These are phyloP conservation scores for Apiotrichum gamsii DNA, from an alignment of 1,284 basidiomycete genomes.

Conservation along the genomic window DNA sequence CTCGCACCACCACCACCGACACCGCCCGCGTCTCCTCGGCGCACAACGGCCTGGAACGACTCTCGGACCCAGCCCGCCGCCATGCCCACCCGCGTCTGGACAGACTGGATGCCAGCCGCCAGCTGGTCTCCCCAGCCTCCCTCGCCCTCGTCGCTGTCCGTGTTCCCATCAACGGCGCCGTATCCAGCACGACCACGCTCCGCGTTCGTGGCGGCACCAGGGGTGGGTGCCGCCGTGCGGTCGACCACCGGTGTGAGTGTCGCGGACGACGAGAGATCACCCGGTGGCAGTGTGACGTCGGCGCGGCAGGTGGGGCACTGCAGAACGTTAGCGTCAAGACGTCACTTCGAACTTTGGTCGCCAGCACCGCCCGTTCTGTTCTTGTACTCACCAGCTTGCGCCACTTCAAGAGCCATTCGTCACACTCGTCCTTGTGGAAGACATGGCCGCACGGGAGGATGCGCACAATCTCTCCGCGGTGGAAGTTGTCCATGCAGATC, in stretches of 20 bases:
- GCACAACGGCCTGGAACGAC: conserved; percentile 4
- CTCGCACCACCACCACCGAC: no score
- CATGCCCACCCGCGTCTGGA: conserved; percentile 1
- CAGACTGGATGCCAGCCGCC: not conserved
- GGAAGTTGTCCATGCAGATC: conserved; percentile 80
- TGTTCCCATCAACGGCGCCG: conserved; percentile 1
- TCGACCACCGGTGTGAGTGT: conserved; percentile 19
- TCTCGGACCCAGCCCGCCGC: conserved; percentile 2
- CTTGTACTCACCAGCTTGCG: conserved; percentile 69
- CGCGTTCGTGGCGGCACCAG: not conserved
- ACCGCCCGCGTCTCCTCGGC: no score
- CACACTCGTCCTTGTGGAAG: conserved; percentile 64
- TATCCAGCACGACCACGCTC: no score
- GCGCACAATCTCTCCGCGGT: conserved; percentile 73
- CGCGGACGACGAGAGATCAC: conserved; percentile 14
- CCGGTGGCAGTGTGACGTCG: conserved; percentile 65
- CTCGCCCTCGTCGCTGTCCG: not conserved
- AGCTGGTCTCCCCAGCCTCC: conserved; percentile 3
- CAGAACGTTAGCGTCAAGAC: not conserved
- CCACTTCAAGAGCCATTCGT: conserved; percentile 79
- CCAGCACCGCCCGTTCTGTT: conserved; percentile 2
- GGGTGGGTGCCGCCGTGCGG: not conserved
- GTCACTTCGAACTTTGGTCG: not conserved
- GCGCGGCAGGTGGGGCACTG: conserved; percentile 85
- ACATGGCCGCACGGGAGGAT: conserved; percentile 86